phyloP scores from a whole-genome alignment of 805 yeast species.

The Saccharomycopsis sp. region DNA sequence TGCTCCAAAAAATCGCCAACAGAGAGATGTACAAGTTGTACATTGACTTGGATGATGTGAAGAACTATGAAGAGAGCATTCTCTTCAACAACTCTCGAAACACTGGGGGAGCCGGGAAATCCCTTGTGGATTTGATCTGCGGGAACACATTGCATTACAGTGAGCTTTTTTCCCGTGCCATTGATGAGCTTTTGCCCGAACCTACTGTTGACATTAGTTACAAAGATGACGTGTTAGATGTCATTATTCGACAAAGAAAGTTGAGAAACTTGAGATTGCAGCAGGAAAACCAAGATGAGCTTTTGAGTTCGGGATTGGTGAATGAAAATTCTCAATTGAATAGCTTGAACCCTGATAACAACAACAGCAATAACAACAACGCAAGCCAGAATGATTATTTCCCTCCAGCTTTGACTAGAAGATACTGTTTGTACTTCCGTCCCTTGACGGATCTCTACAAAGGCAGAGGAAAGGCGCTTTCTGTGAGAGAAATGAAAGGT shows the following conservation, averaged over 20 bases:
- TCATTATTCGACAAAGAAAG: constrained; percentile 81
- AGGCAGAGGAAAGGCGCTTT: constrained; percentile 45
- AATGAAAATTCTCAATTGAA: constrained; percentile 25
- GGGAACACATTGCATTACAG: constrained; percentile 72
- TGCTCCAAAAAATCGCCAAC: constrained; percentile 75
- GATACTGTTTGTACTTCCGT: constrained; percentile 79
- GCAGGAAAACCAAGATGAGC: constrained; percentile 58
- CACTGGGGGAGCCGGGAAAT: constrained; percentile 24
- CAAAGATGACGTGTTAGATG: constrained; percentile 86
- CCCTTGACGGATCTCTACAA: constrained; percentile 47
- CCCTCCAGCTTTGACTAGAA: constrained; percentile 78
- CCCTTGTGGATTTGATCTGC: constrained; percentile 49
- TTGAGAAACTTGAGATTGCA: constrained; percentile 69
- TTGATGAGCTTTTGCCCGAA: constrained; percentile 77
- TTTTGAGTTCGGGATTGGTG: constrained; percentile 35
- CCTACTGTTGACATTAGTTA: constrained; percentile 76
- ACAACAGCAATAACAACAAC: constrained; percentile 20
- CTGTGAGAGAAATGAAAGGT: constrained; percentile 89
- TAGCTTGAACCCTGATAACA: constrained; percentile 23
- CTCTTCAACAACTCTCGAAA: constrained; percentile 28
- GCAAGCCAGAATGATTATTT: constrained; percentile 43
- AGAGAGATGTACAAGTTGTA: constrained; percentile 61
- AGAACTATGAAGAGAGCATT: constrained; percentile 49
- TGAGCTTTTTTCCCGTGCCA: constrained; percentile 64
- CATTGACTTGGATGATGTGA: constrained; percentile 80